Evolutionary conservation across 768 basidiomycete species (phyloP).

Genomic region (Russula compacta): DNA sequence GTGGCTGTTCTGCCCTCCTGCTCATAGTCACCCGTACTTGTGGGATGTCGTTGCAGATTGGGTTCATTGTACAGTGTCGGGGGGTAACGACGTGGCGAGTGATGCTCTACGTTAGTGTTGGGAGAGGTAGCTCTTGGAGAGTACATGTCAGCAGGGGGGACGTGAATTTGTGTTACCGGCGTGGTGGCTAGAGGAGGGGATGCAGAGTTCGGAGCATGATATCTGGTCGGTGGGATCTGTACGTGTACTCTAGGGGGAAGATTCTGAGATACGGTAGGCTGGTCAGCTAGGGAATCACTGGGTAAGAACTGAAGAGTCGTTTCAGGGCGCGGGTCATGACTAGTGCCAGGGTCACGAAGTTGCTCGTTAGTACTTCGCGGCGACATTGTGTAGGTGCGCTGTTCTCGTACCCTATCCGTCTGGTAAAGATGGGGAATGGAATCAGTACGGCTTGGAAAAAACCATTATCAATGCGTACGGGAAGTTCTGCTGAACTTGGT

Average conservation of each 20-base stretch:
- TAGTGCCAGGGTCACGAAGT: background rate
- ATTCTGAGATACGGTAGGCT: background rate
- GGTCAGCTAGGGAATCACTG: background rate
- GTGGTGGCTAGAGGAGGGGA: background rate
- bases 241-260: background rate
- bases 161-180: background rate
- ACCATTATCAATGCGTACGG: background rate
- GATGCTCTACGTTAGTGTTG: background rate
- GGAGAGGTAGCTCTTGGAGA: background rate
- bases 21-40: background rate
- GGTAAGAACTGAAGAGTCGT: background rate
- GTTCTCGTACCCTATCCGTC: background rate
- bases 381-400: background rate
- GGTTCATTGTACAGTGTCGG: conserved; percentile 14
- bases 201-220: background rate
- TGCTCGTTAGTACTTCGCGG: background rate
- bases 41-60: background rate
- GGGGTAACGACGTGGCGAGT: conserved; percentile 2
- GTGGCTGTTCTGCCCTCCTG: background rate
- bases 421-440: background rate
- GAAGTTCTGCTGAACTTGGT: background rate
- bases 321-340: background rate
- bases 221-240: conserved; percentile 9
- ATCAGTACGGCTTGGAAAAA: background rate
- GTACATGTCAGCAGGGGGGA: background rate